Evolutionary conservation across 441 rosid species (phyloP).

Genomic region (Mallotus repandus): DNA sequence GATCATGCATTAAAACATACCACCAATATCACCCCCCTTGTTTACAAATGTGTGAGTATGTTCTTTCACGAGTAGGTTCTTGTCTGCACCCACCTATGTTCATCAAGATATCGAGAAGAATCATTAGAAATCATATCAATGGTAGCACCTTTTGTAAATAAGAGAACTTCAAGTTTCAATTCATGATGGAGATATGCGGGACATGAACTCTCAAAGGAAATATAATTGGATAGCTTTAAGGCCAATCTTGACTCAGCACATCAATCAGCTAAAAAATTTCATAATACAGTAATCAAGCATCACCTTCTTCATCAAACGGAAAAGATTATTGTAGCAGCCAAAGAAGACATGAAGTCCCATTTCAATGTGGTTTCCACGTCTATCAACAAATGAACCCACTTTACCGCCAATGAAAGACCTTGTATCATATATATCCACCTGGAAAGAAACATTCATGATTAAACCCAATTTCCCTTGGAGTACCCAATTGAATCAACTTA

Average conservation of each 20-base stretch:
- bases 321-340: conserved; percentile 97
- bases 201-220: not conserved
- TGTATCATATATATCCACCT: conserved; percentile 96
- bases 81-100: conserved; percentile 80
- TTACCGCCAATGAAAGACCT: conserved; percentile 93
- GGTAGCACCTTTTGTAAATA: conserved; percentile 3
- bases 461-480: conserved; percentile 1
- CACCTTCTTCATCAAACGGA: conserved; percentile 96
- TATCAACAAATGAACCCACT: conserved; percentile 97
- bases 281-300: conserved; percentile 1
- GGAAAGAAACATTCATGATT: conserved; percentile 10
- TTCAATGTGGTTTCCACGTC: conserved; percentile 90
- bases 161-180: not conserved
- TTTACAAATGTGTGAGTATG: conserved; percentile 97
- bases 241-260: not conserved
- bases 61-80: conserved; percentile 90
- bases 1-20: conserved; percentile 36
- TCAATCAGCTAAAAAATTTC: conserved; percentile 1
- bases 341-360: conserved; percentile 99
- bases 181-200: not conserved
- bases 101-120: conserved; percentile 16
- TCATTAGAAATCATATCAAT: conserved; percentile 24
- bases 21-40: conserved; percentile 85
- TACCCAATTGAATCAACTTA: conserved; percentile 7
- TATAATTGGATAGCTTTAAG: not conserved